Conservation (phyloP, 352 stramenopile genomes). For the Thalassiosira gravida region DNA sequence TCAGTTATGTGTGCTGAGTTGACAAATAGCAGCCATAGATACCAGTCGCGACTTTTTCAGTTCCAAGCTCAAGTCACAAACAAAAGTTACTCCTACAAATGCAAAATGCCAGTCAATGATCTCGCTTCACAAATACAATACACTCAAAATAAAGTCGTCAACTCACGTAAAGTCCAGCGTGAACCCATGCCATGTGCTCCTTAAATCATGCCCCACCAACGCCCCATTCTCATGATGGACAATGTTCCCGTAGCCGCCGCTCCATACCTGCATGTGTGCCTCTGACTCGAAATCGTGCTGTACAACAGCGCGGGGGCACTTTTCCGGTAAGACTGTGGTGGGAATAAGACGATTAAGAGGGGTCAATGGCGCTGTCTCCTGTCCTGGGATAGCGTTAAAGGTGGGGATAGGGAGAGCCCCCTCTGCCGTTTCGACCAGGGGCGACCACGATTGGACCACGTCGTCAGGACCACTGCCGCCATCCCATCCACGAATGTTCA, state of each 20-base stretch:
- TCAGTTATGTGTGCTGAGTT: too few relatives aligned
- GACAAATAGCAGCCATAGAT: too few relatives aligned
- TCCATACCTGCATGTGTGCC: conserved; percentile 46
- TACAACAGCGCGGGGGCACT: conserved; percentile 35
- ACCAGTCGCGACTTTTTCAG: too few relatives aligned
- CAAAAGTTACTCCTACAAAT: too few relatives aligned
- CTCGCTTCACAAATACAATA: neutral
- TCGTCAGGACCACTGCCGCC: neutral
- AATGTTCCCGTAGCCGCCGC: conserved; percentile 38
- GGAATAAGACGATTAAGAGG: neutral
- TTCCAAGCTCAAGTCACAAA: neutral
- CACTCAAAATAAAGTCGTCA: neutral
- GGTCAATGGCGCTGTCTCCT: neutral
- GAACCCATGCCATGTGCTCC: conserved; percentile 31
- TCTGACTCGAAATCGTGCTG: conserved; percentile 46
- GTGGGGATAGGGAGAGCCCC: conserved; percentile 8
- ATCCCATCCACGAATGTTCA: conserved; percentile 56
- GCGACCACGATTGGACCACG: conserved; percentile 28
- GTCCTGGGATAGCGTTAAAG: neutral
- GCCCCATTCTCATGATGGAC: conserved; percentile 24
- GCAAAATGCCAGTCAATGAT: too few relatives aligned
- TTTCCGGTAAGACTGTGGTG: neutral
- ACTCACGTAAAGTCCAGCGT: conserved; percentile 54
- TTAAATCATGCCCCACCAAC: neutral
- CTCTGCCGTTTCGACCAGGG: conserved; percentile 28